Evolutionary conservation across 2,329 filamentous ascomycete genomes (phyloP).

Genomic region (Calonectria multiphialidica): DNA sequence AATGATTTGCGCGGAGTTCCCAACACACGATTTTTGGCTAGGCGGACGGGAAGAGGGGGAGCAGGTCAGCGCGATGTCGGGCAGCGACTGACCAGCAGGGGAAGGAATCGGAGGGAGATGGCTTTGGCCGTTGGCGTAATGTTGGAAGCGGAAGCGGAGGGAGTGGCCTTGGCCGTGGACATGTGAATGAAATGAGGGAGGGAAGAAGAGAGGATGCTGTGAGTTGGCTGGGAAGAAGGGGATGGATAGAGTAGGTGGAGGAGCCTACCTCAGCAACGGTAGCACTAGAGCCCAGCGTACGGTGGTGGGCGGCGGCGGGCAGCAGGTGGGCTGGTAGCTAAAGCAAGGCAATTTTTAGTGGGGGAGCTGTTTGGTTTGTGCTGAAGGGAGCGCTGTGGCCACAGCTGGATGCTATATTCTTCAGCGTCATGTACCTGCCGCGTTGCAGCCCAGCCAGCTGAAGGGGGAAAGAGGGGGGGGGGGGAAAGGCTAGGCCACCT

Average conservation of each 20-base stretch:
- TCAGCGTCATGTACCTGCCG: conserved; percentile 7
- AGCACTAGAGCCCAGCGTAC: not conserved
- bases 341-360: not conserved
- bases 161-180: conserved; percentile 35
- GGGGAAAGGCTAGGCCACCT: not conserved
- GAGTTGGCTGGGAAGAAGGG: conserved; percentile 24
- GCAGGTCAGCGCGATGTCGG: conserved; percentile 28
- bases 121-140: conserved; percentile 26
- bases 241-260: conserved; percentile 21
- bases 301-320: conserved; percentile 9
- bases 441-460: conserved; percentile 1
- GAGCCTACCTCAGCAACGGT: conserved; percentile 15
- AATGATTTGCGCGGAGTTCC: conserved; percentile 48
- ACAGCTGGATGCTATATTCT: not conserved
- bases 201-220: conserved; percentile 26
- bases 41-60: conserved; percentile 31
- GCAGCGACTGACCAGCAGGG: conserved; percentile 23
- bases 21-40: conserved; percentile 45
- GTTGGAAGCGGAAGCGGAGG: conserved; percentile 28
- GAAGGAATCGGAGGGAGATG: conserved; percentile 16
- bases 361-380: conserved; percentile 3
- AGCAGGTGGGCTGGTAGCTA: conserved; percentile 9
- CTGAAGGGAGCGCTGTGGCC: not conserved
- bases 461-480: not conserved
- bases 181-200: conserved; percentile 46